Conservation (phyloP, 495 filamentous ascomycete species). For the Aspergillus bridgeri region DNA sequence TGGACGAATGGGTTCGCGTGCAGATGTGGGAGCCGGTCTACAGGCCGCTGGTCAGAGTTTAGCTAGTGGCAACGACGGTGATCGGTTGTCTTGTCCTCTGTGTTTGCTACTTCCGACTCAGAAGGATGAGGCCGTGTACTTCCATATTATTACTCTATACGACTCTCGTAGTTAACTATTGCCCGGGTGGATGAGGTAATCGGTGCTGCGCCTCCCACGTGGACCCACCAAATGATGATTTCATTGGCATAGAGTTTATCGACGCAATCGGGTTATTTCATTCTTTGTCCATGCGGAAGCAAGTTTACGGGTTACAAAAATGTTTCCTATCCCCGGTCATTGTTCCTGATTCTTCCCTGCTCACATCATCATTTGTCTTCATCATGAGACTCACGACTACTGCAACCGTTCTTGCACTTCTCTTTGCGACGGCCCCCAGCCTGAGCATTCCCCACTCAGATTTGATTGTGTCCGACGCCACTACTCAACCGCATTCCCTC, state of each 20-base stretch:
- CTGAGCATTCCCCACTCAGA: conserved; percentile 25
- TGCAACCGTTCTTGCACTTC: conserved; percentile 27
- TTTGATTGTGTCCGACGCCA: conserved; percentile 20
- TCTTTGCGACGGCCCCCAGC: conserved; percentile 28
- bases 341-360: not conserved
- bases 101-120: too few species aligned
- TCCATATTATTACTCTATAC: too few species aligned
- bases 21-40: conserved; percentile 91
- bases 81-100: not conserved
- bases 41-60: conserved; percentile 43
- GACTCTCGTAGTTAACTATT: too few species aligned
- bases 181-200: not conserved
- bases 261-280: too few species aligned
- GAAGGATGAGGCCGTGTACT: too few species aligned
- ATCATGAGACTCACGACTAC: conserved; percentile 33
- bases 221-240: too few species aligned
- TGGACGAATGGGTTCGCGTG: conserved; percentile 78
- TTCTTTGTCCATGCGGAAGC: too few species aligned
- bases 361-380: not conserved
- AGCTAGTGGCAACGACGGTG: not conserved
- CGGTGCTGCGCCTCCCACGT: not conserved
- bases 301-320: too few species aligned
- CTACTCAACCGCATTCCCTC: conserved; percentile 5
- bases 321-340: not conserved
- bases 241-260: too few species aligned